Base-by-base conservation (phyloP, 2,329 filamentous ascomycete genomes). In the Aspergillus sclerotialis region DNA sequence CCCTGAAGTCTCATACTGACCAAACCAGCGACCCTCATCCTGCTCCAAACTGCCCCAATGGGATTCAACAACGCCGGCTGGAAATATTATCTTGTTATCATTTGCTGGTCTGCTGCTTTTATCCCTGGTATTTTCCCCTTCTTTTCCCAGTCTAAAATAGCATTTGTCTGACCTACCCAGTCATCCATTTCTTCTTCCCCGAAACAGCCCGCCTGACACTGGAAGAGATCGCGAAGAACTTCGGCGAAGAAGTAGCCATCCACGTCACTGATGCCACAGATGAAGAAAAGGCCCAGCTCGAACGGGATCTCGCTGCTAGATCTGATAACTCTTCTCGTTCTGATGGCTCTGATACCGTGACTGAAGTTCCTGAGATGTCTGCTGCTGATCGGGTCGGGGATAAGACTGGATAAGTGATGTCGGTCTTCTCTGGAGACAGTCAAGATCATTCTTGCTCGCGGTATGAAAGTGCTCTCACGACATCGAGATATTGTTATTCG, bases 171-270 rank as follows among this genome's bases (percentile, higher is more conserved):
- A 46, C 33, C 9, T 7, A 2, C n/a, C 13, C 18, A 61, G 59
- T 61, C 11, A 58, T 66, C 28, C 69, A 68, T 46, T 63, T 67
- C 44, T 69, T 59, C 49, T 67, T 54, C 44, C 63, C 63, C 2
- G 63, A 67, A 40, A 67, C 63, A 3, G 62, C 63, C 3, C 52
- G 53, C 9, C 47, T 69, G 26, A 64, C 64, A 0, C 48, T 70
- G 7, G 68, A 71, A 37, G 67, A 70, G 40, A 63, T 71, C 15
- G 61, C 56, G 10, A 49, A 60, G 35, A 63, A 62, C 32, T 70
- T 73, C 35, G 70, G 69, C 5, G 70, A 74, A 32, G 68, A 73
- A 15, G 67, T 72, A 5, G 67, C 67, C 1, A 63, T 71, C 4
- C 55, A 67, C 28, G 46, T 69, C 5, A 67, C 61, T 4, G 63